A percentile compares a stretch with the other conserved stretches of the same genome.
These are phyloP conservation scores for Scedosporium boydii DNA, from an alignment of 2,329 filamentous ascomycete species.

Conservation along the genomic window DNA sequence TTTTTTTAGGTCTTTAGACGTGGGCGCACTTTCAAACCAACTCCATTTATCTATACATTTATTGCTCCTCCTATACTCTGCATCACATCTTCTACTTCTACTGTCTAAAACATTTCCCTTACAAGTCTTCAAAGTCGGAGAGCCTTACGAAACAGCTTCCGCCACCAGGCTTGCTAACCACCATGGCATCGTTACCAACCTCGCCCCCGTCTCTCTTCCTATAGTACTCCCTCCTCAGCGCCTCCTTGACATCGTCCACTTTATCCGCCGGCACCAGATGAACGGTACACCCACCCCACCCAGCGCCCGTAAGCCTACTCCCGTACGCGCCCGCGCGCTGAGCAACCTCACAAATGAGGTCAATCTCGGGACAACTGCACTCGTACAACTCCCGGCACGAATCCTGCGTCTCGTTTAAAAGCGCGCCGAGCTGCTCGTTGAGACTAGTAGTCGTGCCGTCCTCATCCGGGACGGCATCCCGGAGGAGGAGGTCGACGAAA, in stretches of 20 bases:
- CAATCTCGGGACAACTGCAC: constrained; percentile 88
- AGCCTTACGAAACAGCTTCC: constrained; percentile 36
- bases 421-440: constrained; percentile 61
- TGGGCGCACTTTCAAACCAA: too few relatives aligned
- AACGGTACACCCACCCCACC: constrained; percentile 94
- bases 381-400: constrained; percentile 84
- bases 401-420: constrained; percentile 84
- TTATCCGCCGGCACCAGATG: constrained; percentile 82
- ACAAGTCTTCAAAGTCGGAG: constrained; percentile 1
- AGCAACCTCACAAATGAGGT: constrained; percentile 76
- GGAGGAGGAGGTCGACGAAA: constrained; percentile 77
- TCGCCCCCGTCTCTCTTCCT: constrained; percentile 58
- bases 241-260: constrained; percentile 66
- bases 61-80: not conserved
- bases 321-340: constrained; percentile 72
- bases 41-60: not conserved
- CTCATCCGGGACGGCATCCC: constrained; percentile 24
- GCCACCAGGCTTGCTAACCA: constrained; percentile 79
- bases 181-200: constrained; percentile 64
- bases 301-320: constrained; percentile 80
- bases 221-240: constrained; percentile 78
- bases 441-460: constrained; percentile 38
- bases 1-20: too few relatives aligned
- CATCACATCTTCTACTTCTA: not conserved
- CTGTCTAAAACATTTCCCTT: not conserved